Evolutionary conservation across 805 yeast species (phyloP), one percentile per base, ranked within the genome.

Genomic region (Maudiozyma pseudohumilis): DNA sequence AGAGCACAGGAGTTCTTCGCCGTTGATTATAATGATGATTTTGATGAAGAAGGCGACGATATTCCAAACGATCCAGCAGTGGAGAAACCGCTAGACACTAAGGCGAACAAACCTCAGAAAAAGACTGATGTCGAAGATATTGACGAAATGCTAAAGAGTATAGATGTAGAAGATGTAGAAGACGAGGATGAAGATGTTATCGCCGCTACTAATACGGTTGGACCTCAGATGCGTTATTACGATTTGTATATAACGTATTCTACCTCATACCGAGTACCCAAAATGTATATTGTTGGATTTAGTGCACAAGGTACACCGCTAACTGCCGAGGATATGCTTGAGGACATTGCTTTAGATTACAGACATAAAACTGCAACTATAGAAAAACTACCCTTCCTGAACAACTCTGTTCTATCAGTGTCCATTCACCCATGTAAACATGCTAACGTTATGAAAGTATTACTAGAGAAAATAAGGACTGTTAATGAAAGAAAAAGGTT

Each of bases 351-450:
- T 2, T 73, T 80, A 27, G 98, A 92, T 56, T 92, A 92, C 60
- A 76, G 89, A 53, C 86, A 89, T 51, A 92, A 92, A 61, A 92
- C 98, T 1, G 98, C 89, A 16, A 92, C 98, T 0, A 89, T 92
- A 41, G 98, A 92, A 60, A 76, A 75, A 45, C 79, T 95, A 5
- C 97, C 98, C 10, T 87, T 87, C 49, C 69, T 78, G 36, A 75
- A 72, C 34, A 75, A 78, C 52, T 81, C 92, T 0, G 43, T 51
- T 9, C 49, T 58, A 2, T 69, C 83, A 0, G 87, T 92, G 6
- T 84, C 95, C 6, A 89, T 92, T 35, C 98, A 92, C 56, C 98
- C 98, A 2, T 92, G 98, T 57, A 79, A 80, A 47, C 98, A 92
- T 58, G 88, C 97, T 2, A 76, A 80, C 28, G 98, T 92, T 16